Evolutionary conservation across 2,329 filamentous ascomycete genomes (phyloP), one percentile per base, ranked within the genome.

Genomic region (Aspergillus luchuensis): DNA sequence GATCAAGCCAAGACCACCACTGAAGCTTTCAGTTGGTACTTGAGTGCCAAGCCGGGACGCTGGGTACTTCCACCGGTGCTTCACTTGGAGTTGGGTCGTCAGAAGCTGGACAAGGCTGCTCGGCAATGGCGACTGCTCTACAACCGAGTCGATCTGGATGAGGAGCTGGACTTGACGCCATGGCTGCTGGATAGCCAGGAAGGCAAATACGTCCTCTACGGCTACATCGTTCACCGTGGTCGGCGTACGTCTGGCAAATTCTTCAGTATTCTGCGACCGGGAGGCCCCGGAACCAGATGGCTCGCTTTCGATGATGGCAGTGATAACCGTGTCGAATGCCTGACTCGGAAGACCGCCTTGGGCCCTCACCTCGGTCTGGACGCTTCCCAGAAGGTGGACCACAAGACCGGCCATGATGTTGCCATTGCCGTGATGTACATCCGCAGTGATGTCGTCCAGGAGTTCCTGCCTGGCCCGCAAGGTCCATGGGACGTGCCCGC

Each of bases 161-260:
- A 88, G 57, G 73, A 80, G 10, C 69, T 88, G 25, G 78, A 78
- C 47, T 72, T 87, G n/a, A 68, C 72, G 1, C 67, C 71, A 4
- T 74, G 69, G 59, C 69, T 74, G 2, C 60, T 71, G 17, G 71
- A 76, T 33, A 70, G 64, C 2, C 68, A 77, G 25, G 76, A 70
- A 8, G 76, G 74, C 11, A 70, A 76, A 10, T 89, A 87, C 67
- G 82, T 81, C 1, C 78, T 89, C 0, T 88, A 85, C 63, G 85
- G 85, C 3, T 84, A 87, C 63, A 75, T 87, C 33, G 84, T 86
- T 2, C 86, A 89, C 67, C 82, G 82, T 61, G 85, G 85, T 25
- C 80, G 81, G 47, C 80, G 87, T 15, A 82, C 82, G 19, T 87
- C 85, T 5, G 82, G 82, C 51, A 79, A 83, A 39, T 88, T 87